Evolutionary conservation across 176 grass and related monocot genomes (phyloP), one percentile per base, ranked within the genome.

Genomic region (Luzula sylvatica): DNA sequence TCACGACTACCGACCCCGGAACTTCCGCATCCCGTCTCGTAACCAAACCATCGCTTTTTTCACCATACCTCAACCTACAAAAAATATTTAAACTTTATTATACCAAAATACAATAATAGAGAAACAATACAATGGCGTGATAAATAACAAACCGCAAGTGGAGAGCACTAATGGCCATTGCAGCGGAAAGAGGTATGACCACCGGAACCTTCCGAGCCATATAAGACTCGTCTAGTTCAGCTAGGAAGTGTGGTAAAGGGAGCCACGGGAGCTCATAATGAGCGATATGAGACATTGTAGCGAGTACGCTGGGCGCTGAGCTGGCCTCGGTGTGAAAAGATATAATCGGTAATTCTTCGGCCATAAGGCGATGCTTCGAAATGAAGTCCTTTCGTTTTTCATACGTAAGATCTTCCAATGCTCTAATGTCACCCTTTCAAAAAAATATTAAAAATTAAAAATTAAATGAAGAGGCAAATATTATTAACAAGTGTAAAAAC

Each of bases 301-400:
- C 67, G 13, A 95, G 65, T 43, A 82, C 74, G 13, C 73, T 67
- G 2, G 80, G 89, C 0, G 80, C 74, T 0, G 75, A 63, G 63
- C 83, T 84, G 62, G 83, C 80, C 65, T 95, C 77, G 0, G 89
- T 88, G 62, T 95, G 89, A 70, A 95, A 95, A 74, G 83, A 95
- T 66, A 95, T 55, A 29, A 82, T 50, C 11, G 89, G 80, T 17
- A 95, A 35, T 28, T 88, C 67, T 7, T 88, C 71, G 8, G 72
- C 49, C 0, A 83, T 76, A 17, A 95, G 66, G 43, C 45, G 83
- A 70, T 88, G 76, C 60, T 63, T 88, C 12, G 80, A 54, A 32
- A 95, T 88, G 58, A 95, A 95, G 22, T 95, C 74, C 67, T 67
- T 88, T 44, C 89, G 71, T 73, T 70, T 88, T 27, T 69, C 70